Base-by-base conservation (phyloP, 768 basidiomycete species). In the Suillus subluteus region DNA sequence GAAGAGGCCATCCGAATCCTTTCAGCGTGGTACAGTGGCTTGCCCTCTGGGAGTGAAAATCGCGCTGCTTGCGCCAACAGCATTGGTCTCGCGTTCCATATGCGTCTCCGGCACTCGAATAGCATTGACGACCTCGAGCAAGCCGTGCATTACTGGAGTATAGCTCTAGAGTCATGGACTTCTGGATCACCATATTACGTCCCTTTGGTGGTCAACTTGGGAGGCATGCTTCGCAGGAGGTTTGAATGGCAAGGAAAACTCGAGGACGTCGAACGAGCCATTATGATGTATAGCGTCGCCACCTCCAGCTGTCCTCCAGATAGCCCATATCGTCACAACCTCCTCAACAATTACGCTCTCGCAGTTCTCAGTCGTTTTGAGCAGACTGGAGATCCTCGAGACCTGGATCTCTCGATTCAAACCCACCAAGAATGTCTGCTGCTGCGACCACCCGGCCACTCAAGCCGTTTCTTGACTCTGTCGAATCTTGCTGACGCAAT, bases 401-500 rank as follows among this genome's bases (percentile, higher is more conserved):
- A 75, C 62, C 62, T 75, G 15, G 68, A 74, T 30, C 38, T 58
- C 4, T 71, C 75, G 2, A 32, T 75, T 35, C 43, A 6, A 2
- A 52, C 63, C 35, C 70, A 58, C 63, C 68, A 68, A 52, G 63
- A 68, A 23, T 69, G 72, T 40, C 66, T 75, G 41, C 65, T 64
- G 21, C 62, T 75, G 58, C 74, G 75, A 32, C 70, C 69, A 58
- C 71, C 66, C 1, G 73, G 70, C 18, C 70, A 72, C 63, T 56
- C 66, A 21, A 55, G n/a, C 23, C 72, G 70, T 46, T 23, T 41
- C 13, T 40, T 26, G 16, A 46, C 58, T 52, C 63, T 75, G 38
- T 64, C 62, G 6, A 72, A 68, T 46, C 68, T 81, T 7, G 77
- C 70, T 11, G 67, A 54, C 56, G 66, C 71, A 0, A 65, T 78